These are phyloP conservation scores for Penicillium angulare DNA, from an alignment of 495 filamentous ascomycete species.

Conservation along the genomic window DNA sequence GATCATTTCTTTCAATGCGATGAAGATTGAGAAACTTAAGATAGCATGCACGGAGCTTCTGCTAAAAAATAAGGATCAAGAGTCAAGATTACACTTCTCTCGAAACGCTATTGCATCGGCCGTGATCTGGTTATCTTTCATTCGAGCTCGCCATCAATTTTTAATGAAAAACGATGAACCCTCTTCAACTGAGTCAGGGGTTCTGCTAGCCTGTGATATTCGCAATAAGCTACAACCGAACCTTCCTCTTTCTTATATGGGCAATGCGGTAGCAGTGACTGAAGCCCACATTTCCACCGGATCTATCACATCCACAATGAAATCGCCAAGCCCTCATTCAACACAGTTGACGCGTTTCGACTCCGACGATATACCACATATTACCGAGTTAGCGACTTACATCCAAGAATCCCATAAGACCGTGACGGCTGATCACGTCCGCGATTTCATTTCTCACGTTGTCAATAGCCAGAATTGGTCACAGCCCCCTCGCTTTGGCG, in stretches of 20 bases:
- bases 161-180: background rate
- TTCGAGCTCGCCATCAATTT: background rate
- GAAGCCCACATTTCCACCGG: background rate
- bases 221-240: background rate
- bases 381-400: background rate
- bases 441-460: background rate
- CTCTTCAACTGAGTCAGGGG: background rate
- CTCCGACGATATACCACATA: background rate
- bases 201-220: background rate
- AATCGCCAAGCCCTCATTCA: background rate
- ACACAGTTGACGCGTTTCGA: background rate
- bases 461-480: too few relatives aligned
- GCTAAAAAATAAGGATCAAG: too few relatives aligned
- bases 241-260: background rate
- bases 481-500: background rate
- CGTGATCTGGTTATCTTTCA: too few relatives aligned
- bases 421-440: background rate
- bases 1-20: too few relatives aligned
- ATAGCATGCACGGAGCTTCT: too few relatives aligned
- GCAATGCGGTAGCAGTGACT: background rate
- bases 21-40: too few relatives aligned
- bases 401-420: background rate
- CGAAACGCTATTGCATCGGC: too few relatives aligned
- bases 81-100: too few relatives aligned
- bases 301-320: background rate